phyloP scores from a whole-genome alignment of 1,139 yeast genomes.

The Ashbya aceris region DNA sequence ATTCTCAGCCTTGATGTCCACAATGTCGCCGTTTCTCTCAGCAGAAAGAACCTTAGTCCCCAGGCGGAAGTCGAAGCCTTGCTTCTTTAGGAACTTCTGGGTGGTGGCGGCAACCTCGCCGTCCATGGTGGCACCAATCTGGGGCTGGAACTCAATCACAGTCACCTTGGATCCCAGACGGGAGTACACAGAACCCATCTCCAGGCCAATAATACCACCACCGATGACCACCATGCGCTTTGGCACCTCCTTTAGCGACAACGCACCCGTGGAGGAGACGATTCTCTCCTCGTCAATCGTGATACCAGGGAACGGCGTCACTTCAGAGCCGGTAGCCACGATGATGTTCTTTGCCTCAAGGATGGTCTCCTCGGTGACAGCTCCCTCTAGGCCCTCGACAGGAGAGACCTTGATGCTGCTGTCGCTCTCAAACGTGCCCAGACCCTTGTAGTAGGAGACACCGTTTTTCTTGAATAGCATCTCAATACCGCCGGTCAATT shows the following conservation, averaged over 20 bases:
- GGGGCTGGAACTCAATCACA: conserved; percentile 78
- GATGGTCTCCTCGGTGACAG: conserved; percentile 35
- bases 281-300: conserved; percentile 95
- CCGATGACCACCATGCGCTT: conserved; percentile 90
- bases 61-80: conserved; percentile 87
- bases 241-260: conserved; percentile 76
- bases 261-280: conserved; percentile 90
- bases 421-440: conserved; percentile 80
- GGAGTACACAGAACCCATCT: conserved; percentile 97
- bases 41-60: conserved; percentile 89
- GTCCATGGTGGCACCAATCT: conserved; percentile 97
- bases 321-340: conserved; percentile 98
- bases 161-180: conserved; percentile 95
- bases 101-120: conserved; percentile 84
- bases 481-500: conserved; percentile 90
- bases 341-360: conserved; percentile 80
- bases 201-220: conserved; percentile 99
- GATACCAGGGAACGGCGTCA: conserved; percentile 98
- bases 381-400: conserved; percentile 71
- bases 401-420: conserved; percentile 73
- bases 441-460: conserved; percentile 89
- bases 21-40: conserved; percentile 78
- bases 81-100: conserved; percentile 85
- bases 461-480: conserved; percentile 91
- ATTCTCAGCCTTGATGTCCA: conserved; percentile 80